These are phyloP conservation scores for Ustilago lituana DNA, from an alignment of 1,284 basidiomycete genomes.

Conservation along the genomic window DNA sequence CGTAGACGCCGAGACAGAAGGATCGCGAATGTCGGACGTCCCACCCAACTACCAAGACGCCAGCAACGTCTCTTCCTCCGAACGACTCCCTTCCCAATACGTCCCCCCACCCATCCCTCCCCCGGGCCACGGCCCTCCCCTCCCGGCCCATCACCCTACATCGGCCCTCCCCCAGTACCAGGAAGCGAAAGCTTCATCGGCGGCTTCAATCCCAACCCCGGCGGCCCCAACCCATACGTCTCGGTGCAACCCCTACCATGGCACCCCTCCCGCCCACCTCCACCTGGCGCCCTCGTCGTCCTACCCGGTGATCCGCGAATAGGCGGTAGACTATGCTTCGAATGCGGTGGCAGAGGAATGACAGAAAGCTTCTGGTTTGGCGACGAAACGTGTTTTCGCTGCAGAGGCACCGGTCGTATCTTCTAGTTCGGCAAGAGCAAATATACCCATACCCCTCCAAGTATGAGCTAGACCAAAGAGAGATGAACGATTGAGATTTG, in stretches of 20 bases:
- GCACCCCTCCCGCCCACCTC: constrained; percentile 18
- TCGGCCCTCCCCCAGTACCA: constrained; percentile 1
- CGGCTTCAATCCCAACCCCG: constrained; percentile 26
- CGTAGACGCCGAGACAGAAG: constrained; percentile 47
- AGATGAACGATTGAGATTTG: no score
- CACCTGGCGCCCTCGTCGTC: constrained; percentile 40
- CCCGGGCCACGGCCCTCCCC: constrained; percentile 14
- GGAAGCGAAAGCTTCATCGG: constrained; percentile 22
- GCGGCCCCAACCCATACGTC: constrained; percentile 35
- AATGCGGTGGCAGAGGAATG: constrained; percentile 37
- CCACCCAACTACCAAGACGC: constrained; percentile 51
- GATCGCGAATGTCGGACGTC: constrained; percentile 39
- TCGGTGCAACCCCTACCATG: constrained; percentile 11
- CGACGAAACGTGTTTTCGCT: constrained; percentile 44
- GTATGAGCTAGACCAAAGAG: constrained; percentile 2
- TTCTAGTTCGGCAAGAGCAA: constrained; percentile 1
- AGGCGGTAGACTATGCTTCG: constrained; percentile 42
- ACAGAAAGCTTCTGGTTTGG: constrained; percentile 51
- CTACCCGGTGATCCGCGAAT: constrained; percentile 47
- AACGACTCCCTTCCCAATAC: constrained; percentile 45
- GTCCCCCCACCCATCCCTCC: constrained; percentile 32
- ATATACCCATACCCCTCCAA: neutral
- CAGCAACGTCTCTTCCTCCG: constrained; percentile 23
- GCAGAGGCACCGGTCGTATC: constrained; percentile 28
- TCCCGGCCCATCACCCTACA: constrained; percentile 11